Percentiles rank a stretch among this genome's conserved stretches.
Evolutionary conservation across 768 basidiomycete species (phyloP).

Genomic region (Mycena alexandri): DNA sequence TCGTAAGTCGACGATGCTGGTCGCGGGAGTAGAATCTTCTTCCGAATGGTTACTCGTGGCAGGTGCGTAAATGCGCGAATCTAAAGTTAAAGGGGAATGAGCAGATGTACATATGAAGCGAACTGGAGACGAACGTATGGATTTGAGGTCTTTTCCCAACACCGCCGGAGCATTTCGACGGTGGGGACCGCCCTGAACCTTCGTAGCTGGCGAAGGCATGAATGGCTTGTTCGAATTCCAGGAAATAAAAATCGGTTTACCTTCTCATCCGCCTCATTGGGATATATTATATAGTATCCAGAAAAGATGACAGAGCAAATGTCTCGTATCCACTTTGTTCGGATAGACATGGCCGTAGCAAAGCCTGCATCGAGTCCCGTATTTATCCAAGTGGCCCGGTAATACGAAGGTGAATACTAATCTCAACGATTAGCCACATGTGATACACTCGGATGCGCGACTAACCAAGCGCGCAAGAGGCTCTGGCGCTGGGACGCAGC

Average conservation of each 20-base stretch:
- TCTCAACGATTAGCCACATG: constrained; percentile 11
- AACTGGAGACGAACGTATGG: constrained; percentile 74
- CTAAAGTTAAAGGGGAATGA: constrained; percentile 49
- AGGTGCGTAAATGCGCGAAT: constrained; percentile 74
- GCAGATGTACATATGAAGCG: neutral
- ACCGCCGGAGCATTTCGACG: constrained; percentile 93
- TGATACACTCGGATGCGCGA: constrained; percentile 28
- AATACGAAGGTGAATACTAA: constrained; percentile 93
- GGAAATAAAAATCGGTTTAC: constrained; percentile 57
- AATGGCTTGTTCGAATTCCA: neutral
- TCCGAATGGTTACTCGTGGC: constrained; percentile 73
- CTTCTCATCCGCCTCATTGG: constrained; percentile 96
- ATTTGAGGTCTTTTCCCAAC: constrained; percentile 97
- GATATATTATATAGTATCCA: constrained; percentile 87
- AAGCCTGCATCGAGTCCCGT: constrained; percentile 98
- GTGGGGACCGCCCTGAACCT: constrained; percentile 94
- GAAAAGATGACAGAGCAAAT: constrained; percentile 88
- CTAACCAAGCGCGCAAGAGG: constrained; percentile 89
- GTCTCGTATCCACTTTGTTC: constrained; percentile 92
- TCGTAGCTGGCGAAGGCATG: constrained; percentile 71
- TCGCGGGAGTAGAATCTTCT: constrained; percentile 86
- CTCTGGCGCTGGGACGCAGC: constrained; percentile 78
- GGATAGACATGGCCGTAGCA: constrained; percentile 93
- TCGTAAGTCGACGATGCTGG: constrained; percentile 81
- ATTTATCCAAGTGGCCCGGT: constrained; percentile 94